phyloP scores from a whole-genome alignment of 2,329 filamentous ascomycete genomes.

The Metarhizium humberi region DNA sequence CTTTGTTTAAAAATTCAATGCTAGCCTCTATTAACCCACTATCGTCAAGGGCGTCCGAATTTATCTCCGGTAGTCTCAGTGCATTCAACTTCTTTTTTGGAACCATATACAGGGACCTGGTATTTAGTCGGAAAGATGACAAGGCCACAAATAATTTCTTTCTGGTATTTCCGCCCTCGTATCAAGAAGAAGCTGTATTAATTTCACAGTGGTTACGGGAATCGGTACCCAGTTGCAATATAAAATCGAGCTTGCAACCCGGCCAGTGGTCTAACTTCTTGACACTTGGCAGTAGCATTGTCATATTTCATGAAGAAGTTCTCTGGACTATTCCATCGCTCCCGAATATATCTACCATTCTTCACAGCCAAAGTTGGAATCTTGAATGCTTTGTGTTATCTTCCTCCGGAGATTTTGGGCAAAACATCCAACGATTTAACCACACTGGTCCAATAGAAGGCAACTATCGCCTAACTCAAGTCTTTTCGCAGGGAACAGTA shows the following conservation, averaged over 20 bases:
- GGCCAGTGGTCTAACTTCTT: constrained; percentile 41
- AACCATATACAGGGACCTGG: constrained; percentile 22
- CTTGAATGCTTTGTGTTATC: constrained; percentile 31
- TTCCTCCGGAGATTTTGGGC: not conserved
- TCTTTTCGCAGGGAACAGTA: constrained; percentile 23
- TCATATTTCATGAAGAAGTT: constrained; percentile 38
- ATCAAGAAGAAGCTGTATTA: constrained; percentile 23
- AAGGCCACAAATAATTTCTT: constrained; percentile 28
- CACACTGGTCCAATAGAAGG: not conserved
- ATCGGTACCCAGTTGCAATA: constrained; percentile 28
- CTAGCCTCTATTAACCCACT: constrained; percentile 15
- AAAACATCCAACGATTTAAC: not conserved
- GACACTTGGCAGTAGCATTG: constrained; percentile 15
- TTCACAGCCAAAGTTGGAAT: constrained; percentile 18
- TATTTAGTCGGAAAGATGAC: constrained; percentile 9
- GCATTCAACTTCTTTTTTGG: constrained; percentile 20
- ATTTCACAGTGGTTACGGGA: constrained; percentile 35
- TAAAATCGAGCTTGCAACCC: constrained; percentile 29
- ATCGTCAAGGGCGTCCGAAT: not conserved
- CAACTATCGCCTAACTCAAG: constrained; percentile 16
- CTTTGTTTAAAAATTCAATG: constrained; percentile 10
- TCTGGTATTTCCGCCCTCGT: constrained; percentile 36
- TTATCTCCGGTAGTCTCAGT: constrained; percentile 6
- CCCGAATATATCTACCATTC: constrained; percentile 24
- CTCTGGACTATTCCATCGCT: constrained; percentile 28